Evolutionary conservation across 768 basidiomycete species (phyloP).

Genomic region (Tulasnella sp.): DNA sequence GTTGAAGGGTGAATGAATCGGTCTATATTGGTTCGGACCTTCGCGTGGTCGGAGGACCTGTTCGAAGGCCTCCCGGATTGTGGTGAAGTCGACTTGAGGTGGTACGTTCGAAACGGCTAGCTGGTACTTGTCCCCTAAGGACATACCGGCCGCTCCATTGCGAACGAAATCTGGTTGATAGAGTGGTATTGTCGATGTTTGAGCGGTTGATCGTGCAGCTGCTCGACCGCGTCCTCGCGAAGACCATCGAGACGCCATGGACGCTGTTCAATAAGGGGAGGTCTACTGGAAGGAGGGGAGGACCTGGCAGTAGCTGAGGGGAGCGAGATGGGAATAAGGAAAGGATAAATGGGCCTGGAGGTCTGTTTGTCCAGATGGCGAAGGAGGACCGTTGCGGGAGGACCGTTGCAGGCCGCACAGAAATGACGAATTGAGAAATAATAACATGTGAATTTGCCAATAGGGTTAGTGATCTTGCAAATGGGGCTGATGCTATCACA

Average conservation of each 20-base stretch:
- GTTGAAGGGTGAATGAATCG: not conserved
- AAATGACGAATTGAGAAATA: no score
- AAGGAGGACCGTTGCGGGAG: not conserved
- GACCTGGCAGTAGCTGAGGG: not conserved
- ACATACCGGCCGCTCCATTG: not conserved
- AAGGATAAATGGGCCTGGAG: no score
- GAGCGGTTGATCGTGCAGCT: not conserved
- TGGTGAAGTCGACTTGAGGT: not conserved
- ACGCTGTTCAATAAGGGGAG: not conserved
- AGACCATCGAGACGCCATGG: not conserved
- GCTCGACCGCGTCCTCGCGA: not conserved
- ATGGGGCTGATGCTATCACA: no score
- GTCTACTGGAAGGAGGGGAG: not conserved
- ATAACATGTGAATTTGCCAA: no score
- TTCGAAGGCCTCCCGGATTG: not conserved
- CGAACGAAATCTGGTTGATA: not conserved
- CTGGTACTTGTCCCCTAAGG: not conserved
- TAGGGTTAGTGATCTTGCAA: no score
- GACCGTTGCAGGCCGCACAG: no score
- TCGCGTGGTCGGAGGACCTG: not conserved
- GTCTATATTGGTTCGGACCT: not conserved
- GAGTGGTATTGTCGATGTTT: not conserved
- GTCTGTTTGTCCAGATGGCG: not conserved
- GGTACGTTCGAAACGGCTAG: not conserved
- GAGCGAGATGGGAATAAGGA: not conserved